A percentile compares a stretch with the other conserved stretches of the same genome.
Conservation (phyloP, 805 yeast genomes). For the Clavispora fructus region DNA sequence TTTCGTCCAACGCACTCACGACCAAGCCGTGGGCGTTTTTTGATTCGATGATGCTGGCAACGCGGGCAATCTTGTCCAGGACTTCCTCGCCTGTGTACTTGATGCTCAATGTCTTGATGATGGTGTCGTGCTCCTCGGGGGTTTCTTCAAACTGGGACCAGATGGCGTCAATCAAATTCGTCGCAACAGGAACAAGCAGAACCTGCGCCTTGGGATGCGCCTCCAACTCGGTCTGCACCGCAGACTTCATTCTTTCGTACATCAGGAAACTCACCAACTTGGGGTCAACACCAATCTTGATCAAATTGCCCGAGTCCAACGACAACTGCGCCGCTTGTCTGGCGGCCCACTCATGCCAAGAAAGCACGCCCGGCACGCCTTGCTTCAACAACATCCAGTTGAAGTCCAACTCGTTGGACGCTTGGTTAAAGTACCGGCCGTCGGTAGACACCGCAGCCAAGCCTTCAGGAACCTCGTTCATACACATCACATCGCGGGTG, state of each 20-base stretch:
- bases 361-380: slow-evolving; percentile 43
- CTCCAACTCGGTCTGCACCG: slow-evolving; percentile 24
- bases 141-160: slow-evolving; percentile 65
- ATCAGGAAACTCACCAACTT: slow-evolving; percentile 37
- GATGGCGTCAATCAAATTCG: slow-evolving; percentile 68
- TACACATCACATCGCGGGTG: slow-evolving; percentile 51
- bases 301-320: slow-evolving; percentile 38
- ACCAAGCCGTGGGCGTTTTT: slow-evolving; percentile 32
- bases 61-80: slow-evolving; percentile 49
- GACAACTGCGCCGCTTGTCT: slow-evolving; percentile 45
- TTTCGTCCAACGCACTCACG: slow-evolving; percentile 45
- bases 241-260: slow-evolving; percentile 25
- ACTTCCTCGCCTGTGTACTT: slow-evolving; percentile 64
- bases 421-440: slow-evolving; percentile 58
- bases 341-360: slow-evolving; percentile 59
- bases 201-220: slow-evolving; percentile 28
- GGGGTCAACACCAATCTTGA: slow-evolving; percentile 46
- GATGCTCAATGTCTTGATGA: slow-evolving; percentile 45
- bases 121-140: slow-evolving; percentile 50
- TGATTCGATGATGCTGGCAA: slow-evolving; percentile 22
- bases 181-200: slow-evolving; percentile 40
- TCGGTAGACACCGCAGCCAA: slow-evolving; percentile 54
- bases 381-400: slow-evolving; percentile 55
- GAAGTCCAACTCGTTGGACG: slow-evolving; percentile 52
- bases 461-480: slow-evolving; percentile 52